A percentile compares a stretch with the other conserved stretches of the same genome.
Conservation (phyloP, 306 rosid species). For the Fragaria vesca region DNA sequence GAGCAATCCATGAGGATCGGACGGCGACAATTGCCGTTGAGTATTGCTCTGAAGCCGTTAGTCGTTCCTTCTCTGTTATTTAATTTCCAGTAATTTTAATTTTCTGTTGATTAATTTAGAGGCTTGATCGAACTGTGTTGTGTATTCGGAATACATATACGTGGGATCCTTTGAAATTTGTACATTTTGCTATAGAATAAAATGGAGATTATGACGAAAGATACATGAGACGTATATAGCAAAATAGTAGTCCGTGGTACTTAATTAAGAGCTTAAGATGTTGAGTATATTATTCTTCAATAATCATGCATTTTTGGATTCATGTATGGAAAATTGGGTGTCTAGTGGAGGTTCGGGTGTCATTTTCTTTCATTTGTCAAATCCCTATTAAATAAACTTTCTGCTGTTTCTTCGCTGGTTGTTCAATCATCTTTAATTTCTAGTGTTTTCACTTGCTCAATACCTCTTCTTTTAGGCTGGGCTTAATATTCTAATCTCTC, state of each 20-base stretch:
- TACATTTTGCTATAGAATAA: slow-evolving; percentile 52
- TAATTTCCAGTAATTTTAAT: neutral
- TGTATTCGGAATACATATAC: slow-evolving; percentile 9
- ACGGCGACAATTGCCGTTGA: neutral
- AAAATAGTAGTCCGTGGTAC: slow-evolving; percentile 30
- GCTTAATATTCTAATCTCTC: neutral
- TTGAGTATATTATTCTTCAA: neutral
- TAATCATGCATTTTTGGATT: slow-evolving; percentile 5
- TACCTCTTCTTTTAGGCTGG: neutral
- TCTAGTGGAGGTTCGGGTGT: slow-evolving; percentile 30
- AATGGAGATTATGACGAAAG: slow-evolving; percentile 4
- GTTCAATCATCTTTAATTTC: slow-evolving; percentile 4
- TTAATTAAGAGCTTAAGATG: neutral
- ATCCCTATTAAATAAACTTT: neutral
- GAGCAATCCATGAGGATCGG: neutral
- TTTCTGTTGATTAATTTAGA: neutral
- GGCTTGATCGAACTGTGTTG: slow-evolving; percentile 16
- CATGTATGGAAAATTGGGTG: slow-evolving; percentile 19
- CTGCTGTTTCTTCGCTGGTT: slow-evolving; percentile 1
- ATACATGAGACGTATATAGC: slow-evolving; percentile 27
- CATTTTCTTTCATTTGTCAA: slow-evolving; percentile 33
- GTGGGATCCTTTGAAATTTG: slow-evolving; percentile 28
- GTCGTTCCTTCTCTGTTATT: neutral
- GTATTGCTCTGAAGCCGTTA: slow-evolving; percentile 3
- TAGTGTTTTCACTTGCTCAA: neutral